Evolutionary conservation across 2,329 filamentous ascomycete species (phyloP), one percentile per base, ranked within the genome.

Genomic region (Fusarium torreyae): DNA sequence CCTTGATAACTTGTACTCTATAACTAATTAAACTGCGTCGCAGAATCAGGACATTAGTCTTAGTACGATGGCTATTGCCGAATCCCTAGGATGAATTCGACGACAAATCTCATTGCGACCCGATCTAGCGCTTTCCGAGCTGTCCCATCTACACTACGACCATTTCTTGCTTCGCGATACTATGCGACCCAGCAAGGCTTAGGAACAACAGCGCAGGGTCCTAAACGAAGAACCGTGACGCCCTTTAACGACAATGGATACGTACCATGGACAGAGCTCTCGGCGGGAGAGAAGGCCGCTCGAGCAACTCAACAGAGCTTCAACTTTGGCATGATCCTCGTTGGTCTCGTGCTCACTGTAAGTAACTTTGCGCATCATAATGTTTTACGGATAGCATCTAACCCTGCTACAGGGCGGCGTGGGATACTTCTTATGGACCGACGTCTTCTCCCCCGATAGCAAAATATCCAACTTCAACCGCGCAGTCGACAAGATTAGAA

Each of bases 391-490:
- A 28, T n/a, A 38, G 56, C 50, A 26, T 36, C 60, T 67, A 58
- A 67, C 18, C 38, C 46, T 40, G 6, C 28, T 62, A 43, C 71
- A 94, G 92, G 89, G 89, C 65, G 90, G 89, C n/a, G 91, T 98
- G 11, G 86, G 86, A 56, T 94, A 93, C 73, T 85, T 96, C 50
- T 84, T 97, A 22, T 97, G 92, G 80, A 87, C 88, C 6, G 94
- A 97, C 67, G 92, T 97, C 44, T 93, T 97, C 79, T 92, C 92
- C 6, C 87, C 92, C 20, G 91, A 94, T 76, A 96, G 93, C 83
- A 94, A 94, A 80, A 95, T 92, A 17, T 88, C 90, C 58, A 90
- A 96, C 77, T 98, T 97, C 85, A 97, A 97, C 81, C 91, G 92
- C 68, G 93, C 93, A 1, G 92, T 97, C 48, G 88, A 92, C 75